Conservation (phyloP, 108 stramenopile genomes). For the Chaetoceros tenuissimus region DNA sequence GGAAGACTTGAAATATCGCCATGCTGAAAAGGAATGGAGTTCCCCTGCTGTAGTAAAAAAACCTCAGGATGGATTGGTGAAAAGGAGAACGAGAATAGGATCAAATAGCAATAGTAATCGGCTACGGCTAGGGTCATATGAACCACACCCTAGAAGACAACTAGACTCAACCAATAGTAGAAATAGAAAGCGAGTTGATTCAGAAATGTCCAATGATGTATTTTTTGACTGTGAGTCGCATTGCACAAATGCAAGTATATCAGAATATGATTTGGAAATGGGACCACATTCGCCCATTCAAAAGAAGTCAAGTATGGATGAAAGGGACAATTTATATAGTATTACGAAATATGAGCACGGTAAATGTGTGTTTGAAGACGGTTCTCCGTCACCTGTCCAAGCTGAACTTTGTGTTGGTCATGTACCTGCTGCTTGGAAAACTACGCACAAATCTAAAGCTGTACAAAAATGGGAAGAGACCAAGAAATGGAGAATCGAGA, state of each 20-base stretch:
- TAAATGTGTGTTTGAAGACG: conserved; percentile 30
- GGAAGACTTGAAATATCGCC: background rate
- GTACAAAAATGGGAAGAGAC: conserved; percentile 29
- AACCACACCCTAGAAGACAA: background rate
- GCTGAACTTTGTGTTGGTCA: conserved; percentile 21
- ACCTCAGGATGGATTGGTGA: background rate
- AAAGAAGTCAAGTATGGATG: background rate
- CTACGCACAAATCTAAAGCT: conserved; percentile 23
- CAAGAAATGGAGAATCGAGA: conserved; percentile 33
- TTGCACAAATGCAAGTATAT: background rate
- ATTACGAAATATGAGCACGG: conserved; percentile 25
- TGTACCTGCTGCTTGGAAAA: conserved; percentile 29
- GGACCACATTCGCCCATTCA: background rate
- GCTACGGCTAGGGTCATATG: background rate
- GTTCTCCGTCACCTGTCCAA: conserved; percentile 37
- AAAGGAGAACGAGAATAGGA: background rate
- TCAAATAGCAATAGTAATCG: background rate
- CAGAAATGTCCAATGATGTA: background rate
- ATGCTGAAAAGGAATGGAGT: background rate
- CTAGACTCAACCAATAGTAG: background rate
- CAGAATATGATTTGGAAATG: background rate
- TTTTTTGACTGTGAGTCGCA: conserved; percentile 7
- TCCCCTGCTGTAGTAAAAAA: background rate
- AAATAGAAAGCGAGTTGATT: background rate
- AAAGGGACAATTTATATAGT: conserved; percentile 1